Base-by-base conservation (phyloP, 2,329 filamentous ascomycete genomes). In the Penicillium sp. region DNA sequence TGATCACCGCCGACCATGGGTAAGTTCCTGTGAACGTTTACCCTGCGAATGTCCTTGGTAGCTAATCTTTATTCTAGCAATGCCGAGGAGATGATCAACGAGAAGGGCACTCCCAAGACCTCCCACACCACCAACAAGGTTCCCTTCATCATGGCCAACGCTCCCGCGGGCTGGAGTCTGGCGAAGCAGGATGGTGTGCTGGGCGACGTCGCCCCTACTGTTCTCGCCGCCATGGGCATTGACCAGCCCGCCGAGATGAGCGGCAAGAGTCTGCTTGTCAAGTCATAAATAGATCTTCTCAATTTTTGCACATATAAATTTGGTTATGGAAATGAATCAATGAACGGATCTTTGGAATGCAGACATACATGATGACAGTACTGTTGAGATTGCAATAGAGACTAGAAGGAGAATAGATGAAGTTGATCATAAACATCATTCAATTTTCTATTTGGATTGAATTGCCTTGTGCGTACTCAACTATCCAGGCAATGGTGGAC, bases 101-200 rank as follows among this genome's bases (percentile, higher is more conserved):
- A 85, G 54, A 85, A 95, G 64, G 88, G 89, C 64, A 94, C 87
- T 63, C 92, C 92, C 56, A 98, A 98, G 79, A 98, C 92, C 6
- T 90, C 85, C 35, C 92, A 98, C 75, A 98, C 92, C 30, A 89
- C 84, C 52, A 98, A 98, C 77, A 92, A 92, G 67, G 92, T 98
- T 36, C 92, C 92, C 7, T 90, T 98, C 63, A 79, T 96, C 68
- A 95, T 98, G 89, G 87, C 89, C 63, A 98, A 96, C 64, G 89
- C 89, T 6, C 92, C 92, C 27, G 77, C 84, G 60, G 85, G 85
- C 54, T 95, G 84, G 82, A 86, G 79, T 56, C 72, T 98, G 57
- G 82, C 86, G 74, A 83, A 88, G 71, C 74, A 79, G 40, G 80
- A 82, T 44, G 90, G 88, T 59, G 92, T 98, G n/a, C 75, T 98